Percentiles rank a stretch among this genome's conserved stretches.
Evolutionary conservation across 768 basidiomycete species (phyloP).

Genomic region (Phaeotremella fagi): DNA sequence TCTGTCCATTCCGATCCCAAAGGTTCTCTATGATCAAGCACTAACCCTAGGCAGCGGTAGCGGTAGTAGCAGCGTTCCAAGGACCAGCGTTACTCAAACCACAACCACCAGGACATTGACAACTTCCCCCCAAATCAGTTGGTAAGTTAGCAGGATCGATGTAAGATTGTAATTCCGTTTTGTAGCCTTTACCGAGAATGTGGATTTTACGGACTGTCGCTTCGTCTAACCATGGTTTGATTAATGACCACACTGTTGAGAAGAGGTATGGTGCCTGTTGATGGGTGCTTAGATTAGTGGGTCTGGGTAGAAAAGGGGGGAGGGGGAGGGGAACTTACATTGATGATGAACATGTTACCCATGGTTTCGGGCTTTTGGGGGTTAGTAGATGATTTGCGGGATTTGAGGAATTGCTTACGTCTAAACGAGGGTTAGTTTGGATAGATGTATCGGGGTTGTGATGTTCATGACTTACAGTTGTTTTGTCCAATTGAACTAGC

Average conservation of each 20-base stretch:
- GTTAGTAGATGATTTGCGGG: too few species aligned
- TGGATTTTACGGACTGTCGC: slow-evolving; percentile 94
- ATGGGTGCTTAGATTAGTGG: neutral
- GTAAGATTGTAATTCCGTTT: slow-evolving; percentile 70
- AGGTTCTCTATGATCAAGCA: too few species aligned
- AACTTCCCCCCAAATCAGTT: slow-evolving; percentile 74
- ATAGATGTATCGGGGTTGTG: too few species aligned
- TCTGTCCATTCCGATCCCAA: too few species aligned
- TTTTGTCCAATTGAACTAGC: slow-evolving; percentile 79
- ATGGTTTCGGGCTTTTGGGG: slow-evolving; percentile 52
- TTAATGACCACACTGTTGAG: slow-evolving; percentile 74
- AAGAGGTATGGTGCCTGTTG: slow-evolving; percentile 76
- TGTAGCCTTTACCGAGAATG: slow-evolving; percentile 73
- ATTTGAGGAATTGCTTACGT: too few species aligned
- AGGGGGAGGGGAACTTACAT: slow-evolving; percentile 51
- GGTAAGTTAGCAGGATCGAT: slow-evolving; percentile 81
- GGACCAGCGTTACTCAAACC: slow-evolving; percentile 85
- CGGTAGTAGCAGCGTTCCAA: too few species aligned
- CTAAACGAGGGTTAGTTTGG: too few species aligned
- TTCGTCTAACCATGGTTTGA: slow-evolving; percentile 91
- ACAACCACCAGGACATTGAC: slow-evolving; percentile 73
- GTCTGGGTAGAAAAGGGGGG: neutral
- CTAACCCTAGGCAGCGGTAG: too few species aligned
- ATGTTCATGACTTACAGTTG: slow-evolving; percentile 53
- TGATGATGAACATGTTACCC: slow-evolving; percentile 99